Base-by-base conservation (phyloP, 192 early-diverging fungal genomes). In the Coemansia javaensis region DNA sequence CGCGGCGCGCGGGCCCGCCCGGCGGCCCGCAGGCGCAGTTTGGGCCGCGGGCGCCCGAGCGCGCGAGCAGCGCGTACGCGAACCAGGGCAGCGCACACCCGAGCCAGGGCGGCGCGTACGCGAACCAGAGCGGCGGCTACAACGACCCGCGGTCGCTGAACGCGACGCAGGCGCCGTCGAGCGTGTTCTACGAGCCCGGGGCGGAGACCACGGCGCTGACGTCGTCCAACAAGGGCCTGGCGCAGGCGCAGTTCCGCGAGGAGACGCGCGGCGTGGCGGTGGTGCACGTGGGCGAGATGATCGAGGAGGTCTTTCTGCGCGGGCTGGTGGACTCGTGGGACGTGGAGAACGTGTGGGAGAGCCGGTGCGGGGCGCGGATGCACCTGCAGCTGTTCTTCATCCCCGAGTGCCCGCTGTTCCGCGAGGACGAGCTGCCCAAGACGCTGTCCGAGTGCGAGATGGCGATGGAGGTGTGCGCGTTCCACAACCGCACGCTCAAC, bases 341-440 rank as follows among this genome's bases (percentile, higher is more conserved):
- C 33, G 71, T 78, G 10, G 70, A 78, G 36, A 71, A 67, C 21
- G 66, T 71, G 21, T 78, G 70, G 70, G 61, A 69, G 40, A 74
- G 59, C 59, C 57, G 60, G 33, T 60, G 60, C 30, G 71, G 63
- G 0, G 77, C 62, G n/a, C 57, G 58, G 1, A 22, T 78, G 23
- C 57, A 69, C 43, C 48, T 78, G 39, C 77, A 78, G 60, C 51
- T 78, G n/a, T 78, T 74, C 36, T 78, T 66, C 28, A 63, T 78
- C 15, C 77, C 70, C 33, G 65, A 63, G 24, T 65, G 63, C 30
- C 77, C 66, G 31, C 53, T 73, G 40, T 67, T 78, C 53, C 66
- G 58, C 35, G 71, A 69, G 27, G 71, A 75, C 33, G 71, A 66
- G 60, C 42, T 78, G 44, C 70, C 70, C 11, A 50, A 45, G 34